phyloP scores from a whole-genome alignment of 129 eudicot genomes.

The Cynara cardunculus region DNA sequence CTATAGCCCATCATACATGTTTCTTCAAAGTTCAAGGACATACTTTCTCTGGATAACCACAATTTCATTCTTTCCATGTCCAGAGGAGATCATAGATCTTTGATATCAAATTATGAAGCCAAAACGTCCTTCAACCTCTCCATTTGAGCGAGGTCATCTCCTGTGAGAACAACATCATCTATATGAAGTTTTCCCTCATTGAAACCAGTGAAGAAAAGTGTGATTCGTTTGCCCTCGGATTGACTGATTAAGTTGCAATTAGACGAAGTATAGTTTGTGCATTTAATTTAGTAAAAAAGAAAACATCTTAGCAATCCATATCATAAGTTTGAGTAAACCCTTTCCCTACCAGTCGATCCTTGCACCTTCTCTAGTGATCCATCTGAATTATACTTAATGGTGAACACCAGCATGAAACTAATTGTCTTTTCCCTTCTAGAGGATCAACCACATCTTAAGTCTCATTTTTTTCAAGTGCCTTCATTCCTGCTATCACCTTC shows the following conservation, averaged over 20 bases:
- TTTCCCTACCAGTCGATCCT: background rate
- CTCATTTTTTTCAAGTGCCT: background rate
- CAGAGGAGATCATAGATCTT: no score
- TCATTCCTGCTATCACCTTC: no score
- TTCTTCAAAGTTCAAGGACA: background rate
- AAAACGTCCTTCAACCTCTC: no score
- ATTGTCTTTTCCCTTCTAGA: background rate
- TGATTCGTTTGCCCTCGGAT: background rate
- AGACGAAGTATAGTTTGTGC: background rate
- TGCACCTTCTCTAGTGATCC: background rate
- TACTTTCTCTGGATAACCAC: no score
- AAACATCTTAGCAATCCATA: background rate
- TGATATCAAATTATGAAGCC: no score
- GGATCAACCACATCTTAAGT: background rate
- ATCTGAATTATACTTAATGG: background rate
- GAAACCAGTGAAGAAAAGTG: no score
- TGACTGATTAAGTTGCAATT: background rate
- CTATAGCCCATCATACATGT: background rate
- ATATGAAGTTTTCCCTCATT: no score
- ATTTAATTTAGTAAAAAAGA: background rate
- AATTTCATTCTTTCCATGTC: no score
- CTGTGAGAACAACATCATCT: no score
- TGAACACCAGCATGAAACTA: background rate
- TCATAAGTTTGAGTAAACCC: background rate
- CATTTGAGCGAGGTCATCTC: no score